Evolutionary conservation across 2,329 filamentous ascomycete genomes (phyloP), one percentile per base, ranked within the genome.

Genomic region (Helicocarpus griseus): DNA sequence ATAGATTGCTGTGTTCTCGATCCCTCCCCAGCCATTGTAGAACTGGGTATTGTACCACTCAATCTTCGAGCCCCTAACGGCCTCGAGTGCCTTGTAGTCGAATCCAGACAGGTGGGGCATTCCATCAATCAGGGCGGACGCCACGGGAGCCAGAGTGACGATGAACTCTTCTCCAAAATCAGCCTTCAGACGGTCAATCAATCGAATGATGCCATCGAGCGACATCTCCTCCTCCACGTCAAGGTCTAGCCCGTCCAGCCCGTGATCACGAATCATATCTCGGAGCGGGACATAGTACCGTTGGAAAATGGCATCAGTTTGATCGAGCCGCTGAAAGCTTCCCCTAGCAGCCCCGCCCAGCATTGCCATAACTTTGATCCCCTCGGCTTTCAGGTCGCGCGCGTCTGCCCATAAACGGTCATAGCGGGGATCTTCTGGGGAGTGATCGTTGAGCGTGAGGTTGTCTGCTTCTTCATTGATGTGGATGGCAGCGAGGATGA

Each of bases 1-100:
- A 56, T 74, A 74, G 57, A 71, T 67, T 11, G 63, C 63, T 1
- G 69, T 65, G 52, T 76, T 74, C 26, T 75, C 71, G 1, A 82
- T 80, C 46, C 82, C 81, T 7, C 88, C 88, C 83, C 88, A 96
- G 1, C 89, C 89, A 63, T 87, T 93, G 75, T 96, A 96, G 69
- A 95, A 95, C 64, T 96, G 90, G 5, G 85, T 77, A 64, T 95
- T 95, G 67, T 95, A 95, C 81, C 89, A 96, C 2, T 77, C 76
- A 26, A 95, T 86, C 40, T 84, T 77, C 14, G 67, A 68, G 0
- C 84, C 83, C 5, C 80, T 75, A 66, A 80, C 76, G 9, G 77
- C 74, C 64, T 95, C 88, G 2, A 96, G 77, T 9, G 82, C 74
- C 41, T 81, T 76, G 67, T 95, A 95, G 64, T 82, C 78, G 67